Percentiles rank a stretch among this genome's conserved stretches.
These are phyloP conservation scores for Penicillium palitans DNA, from an alignment of 2,329 filamentous ascomycete genomes.

Conservation along the genomic window DNA sequence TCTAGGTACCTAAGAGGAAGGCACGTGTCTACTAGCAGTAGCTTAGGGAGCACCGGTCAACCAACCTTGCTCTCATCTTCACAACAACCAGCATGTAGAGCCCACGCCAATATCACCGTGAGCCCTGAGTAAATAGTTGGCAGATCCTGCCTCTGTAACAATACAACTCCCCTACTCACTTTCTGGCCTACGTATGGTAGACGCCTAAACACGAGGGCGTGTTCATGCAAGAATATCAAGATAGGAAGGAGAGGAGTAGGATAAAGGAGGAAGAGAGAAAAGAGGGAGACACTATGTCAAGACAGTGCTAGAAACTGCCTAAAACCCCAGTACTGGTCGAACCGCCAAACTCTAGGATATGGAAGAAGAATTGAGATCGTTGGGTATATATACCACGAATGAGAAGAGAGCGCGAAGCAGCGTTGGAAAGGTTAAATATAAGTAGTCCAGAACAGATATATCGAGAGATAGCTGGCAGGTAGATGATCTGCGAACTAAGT, in stretches of 20 bases:
- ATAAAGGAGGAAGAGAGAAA: neutral
- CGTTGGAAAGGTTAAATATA: no score
- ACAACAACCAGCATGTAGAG: no score
- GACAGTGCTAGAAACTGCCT: neutral
- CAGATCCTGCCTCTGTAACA: no score
- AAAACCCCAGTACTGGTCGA: neutral
- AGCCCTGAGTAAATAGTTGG: no score
- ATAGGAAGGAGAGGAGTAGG: neutral
- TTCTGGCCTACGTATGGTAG: no score
- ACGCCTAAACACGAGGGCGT: no score
- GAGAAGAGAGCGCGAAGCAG: neutral
- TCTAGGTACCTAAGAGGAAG: no score
- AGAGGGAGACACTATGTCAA: neutral
- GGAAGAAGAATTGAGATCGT: neutral
- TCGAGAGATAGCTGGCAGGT: neutral
- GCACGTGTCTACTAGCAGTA: no score
- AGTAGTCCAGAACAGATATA: neutral
- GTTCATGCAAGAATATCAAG: neutral
- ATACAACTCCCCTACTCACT: no score
- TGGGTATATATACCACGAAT: neutral
- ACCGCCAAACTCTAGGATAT: neutral
- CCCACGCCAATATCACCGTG: no score
- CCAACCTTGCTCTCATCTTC: no score
- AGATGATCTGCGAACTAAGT: neutral
- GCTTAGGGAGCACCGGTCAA: no score